phyloP scores from a whole-genome alignment of 257 asterid species.

The Plectranthus barbatus region DNA sequence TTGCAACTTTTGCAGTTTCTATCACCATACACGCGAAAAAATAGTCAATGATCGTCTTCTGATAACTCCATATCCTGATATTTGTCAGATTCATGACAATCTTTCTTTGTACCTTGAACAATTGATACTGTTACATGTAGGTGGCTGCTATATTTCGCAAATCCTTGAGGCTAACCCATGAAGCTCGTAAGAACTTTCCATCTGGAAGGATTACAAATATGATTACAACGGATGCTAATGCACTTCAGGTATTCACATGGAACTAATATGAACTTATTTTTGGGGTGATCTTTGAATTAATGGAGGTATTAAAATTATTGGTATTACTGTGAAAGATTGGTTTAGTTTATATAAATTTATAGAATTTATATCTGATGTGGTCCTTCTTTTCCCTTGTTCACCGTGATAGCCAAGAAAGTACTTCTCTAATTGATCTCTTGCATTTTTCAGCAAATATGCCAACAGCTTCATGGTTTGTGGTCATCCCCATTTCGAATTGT shows the following conservation, averaged over 20 bases:
- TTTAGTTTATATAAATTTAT: not conserved
- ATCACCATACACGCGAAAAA: no score
- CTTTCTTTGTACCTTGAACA: not conserved
- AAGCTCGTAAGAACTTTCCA: conserved; percentile 60
- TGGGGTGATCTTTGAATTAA: not conserved
- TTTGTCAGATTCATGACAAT: no score
- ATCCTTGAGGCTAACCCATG: conserved; percentile 75
- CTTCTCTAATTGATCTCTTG: conserved; percentile 4
- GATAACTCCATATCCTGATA: no score
- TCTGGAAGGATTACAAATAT: conserved; percentile 79
- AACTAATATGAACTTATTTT: no score
- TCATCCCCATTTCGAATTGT: conserved; percentile 81
- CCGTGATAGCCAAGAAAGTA: not conserved
- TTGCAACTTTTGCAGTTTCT: no score
- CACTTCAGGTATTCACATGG: conserved; percentile 60
- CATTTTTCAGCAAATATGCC: conserved; percentile 75
- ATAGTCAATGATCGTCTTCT: no score
- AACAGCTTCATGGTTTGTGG: conserved; percentile 86
- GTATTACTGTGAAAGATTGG: not conserved
- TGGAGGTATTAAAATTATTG: not conserved
- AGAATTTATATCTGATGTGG: not conserved
- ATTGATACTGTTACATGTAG: conserved; percentile 26
- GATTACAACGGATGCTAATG: conserved; percentile 87
- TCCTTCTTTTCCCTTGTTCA: not conserved
- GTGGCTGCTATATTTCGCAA: conserved; percentile 78